Evolutionary conservation across 208 protist species (phyloP).

Genomic region (Jaenimonas drosophilae): DNA sequence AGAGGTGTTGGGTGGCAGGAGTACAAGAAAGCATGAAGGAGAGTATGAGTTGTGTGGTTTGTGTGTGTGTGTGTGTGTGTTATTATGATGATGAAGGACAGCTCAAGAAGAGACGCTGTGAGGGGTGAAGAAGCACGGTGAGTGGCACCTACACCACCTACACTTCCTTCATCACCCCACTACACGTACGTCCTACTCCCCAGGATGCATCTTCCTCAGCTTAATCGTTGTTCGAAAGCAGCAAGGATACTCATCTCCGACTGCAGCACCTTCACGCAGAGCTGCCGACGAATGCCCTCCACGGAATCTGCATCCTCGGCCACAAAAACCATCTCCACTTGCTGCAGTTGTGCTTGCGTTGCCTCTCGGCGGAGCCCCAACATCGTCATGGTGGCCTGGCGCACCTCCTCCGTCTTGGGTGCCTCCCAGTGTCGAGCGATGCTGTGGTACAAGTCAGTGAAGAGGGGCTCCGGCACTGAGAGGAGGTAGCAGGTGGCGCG

Average conservation of each 20-base stretch:
- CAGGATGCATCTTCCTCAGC: constrained; percentile 10
- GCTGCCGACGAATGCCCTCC: neutral
- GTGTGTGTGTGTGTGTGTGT: too few relatives aligned
- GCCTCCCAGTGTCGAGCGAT: constrained; percentile 35
- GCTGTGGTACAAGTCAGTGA: constrained; percentile 20
- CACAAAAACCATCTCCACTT: constrained; percentile 7
- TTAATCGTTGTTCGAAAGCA: constrained; percentile 1
- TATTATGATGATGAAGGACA: too few relatives aligned
- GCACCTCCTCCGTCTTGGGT: constrained; percentile 4
- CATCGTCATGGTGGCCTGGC: neutral
- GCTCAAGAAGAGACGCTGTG: constrained; percentile 1
- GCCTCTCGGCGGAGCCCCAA: neutral
- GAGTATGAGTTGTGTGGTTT: too few relatives aligned
- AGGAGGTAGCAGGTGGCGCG: constrained; percentile 10
- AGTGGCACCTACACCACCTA: too few relatives aligned
- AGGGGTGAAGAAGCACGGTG: too few relatives aligned
- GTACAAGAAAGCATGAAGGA: too few relatives aligned
- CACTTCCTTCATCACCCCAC: too few relatives aligned
- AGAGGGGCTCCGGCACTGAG: constrained; percentile 6
- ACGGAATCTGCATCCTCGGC: neutral
- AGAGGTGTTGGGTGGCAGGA: too few relatives aligned
- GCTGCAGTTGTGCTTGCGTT: constrained; percentile 5
- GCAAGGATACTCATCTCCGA: constrained; percentile 3
- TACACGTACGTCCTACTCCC: constrained; percentile 7
- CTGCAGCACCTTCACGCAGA: neutral